Evolutionary conservation across 1,284 basidiomycete species (phyloP), one percentile per base, ranked within the genome.

Genomic region (Moniliophthora roreri): DNA sequence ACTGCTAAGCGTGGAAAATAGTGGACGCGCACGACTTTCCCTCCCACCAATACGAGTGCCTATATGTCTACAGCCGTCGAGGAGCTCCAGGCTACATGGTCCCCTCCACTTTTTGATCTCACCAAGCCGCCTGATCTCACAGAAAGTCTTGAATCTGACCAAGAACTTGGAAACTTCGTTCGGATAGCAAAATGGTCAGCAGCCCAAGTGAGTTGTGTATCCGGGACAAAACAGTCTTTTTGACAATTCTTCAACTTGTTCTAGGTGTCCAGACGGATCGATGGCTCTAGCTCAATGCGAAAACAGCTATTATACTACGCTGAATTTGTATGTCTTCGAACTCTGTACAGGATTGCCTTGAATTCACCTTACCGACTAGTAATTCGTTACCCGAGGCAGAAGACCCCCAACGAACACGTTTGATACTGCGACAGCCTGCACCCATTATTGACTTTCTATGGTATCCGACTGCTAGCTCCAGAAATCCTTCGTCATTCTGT

Each of bases 401-500:
- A 58, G 50, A 26, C 16, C 40, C 42, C 39, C 48, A 20, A 20
- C 50, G 50, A 37, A 45, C 28, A 39, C 2, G 35, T 18, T 52
- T 58, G 28, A 58, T 67, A 21, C 70, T 83, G 38, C 52, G 60
- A 0, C 88, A 91, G 65, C 71, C 89, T 0, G 79, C 86, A 1
- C 79, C 91, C 0, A 81, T 93, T 39, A 76, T 91, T 37, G 88
- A 91, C 50, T 87, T 83, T 58, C 58, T 75, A 5, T 96, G 93
- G 93, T 95, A 89, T 63, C 93, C 93, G 0, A 76, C 79, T 0
- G 91, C 93, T 0, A 81, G 81, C 4, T 59, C 69, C 0, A 62
- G 66, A 4, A 73, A 82, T 46, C 80, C 84, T 1, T 79, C 84
- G 0, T 76, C 84, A 1, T 94, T 81, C 66, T 95, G 93, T 68